phyloP scores from a whole-genome alignment of 257 asterid species.

The Gardenia jasminoides region DNA sequence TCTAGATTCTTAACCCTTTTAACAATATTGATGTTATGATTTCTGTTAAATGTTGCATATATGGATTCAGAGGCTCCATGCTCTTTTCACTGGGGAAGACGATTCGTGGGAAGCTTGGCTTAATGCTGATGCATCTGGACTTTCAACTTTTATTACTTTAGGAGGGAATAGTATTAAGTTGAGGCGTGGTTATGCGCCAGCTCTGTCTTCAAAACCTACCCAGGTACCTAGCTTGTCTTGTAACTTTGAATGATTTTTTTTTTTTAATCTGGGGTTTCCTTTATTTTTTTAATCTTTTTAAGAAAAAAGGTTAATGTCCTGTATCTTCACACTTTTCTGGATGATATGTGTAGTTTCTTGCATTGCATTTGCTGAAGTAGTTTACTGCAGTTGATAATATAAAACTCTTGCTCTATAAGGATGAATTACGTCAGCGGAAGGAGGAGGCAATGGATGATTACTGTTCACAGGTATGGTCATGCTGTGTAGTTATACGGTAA shows the following conservation, averaged over 20 bases:
- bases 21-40: neutral
- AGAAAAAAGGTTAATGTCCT: neutral
- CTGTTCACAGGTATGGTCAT: conserved; percentile 76
- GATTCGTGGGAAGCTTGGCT: conserved; percentile 99
- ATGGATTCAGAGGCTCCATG: conserved; percentile 70
- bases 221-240: conserved; percentile 46
- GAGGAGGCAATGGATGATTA: conserved; percentile 99
- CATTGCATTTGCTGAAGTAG: neutral
- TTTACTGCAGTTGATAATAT: conserved; percentile 4
- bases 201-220: conserved; percentile 82
- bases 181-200: conserved; percentile 93
- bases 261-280: no score
- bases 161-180: conserved; percentile 59
- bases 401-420: conserved; percentile 43
- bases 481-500: neutral
- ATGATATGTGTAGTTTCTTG: neutral
- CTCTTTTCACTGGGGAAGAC: conserved; percentile 96
- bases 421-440: conserved; percentile 82
- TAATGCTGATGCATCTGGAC: conserved; percentile 67
- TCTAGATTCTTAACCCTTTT: conserved; percentile 8
- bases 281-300: neutral
- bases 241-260: neutral
- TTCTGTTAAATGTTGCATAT: conserved; percentile 4
- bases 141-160: conserved; percentile 48
- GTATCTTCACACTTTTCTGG: neutral